Evolutionary conservation across 441 rosid species (phyloP), one percentile per base, ranked within the genome.

Genomic region (Breynia disticha): DNA sequence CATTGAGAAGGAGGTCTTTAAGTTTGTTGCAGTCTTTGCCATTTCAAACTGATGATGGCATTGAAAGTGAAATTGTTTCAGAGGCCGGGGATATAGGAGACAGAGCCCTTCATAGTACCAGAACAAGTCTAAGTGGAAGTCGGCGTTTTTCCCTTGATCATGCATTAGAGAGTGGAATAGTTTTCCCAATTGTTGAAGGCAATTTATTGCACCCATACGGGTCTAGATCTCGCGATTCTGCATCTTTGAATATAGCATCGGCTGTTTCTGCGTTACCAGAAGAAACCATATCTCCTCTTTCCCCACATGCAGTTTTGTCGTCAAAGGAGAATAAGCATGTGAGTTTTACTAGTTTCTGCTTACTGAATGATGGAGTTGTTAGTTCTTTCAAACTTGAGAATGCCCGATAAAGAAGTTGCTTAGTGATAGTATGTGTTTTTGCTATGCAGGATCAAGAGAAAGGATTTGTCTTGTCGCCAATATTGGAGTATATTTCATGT

Each of bases 71-170:
- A 74, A 63, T 50, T 61, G 97, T 79, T 64, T 86, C 97, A 17
- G 86, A 86, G 78, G 95, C 91, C 5, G 97, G 95, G 44, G 97
- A 90, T 73, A 79, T 75, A 49, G 97, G 97, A 19, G 91, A 82
- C 64, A 82, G 87, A 54, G 87, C 79, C 37, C 83, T 90, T 66
- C 71, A 61, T 19, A 68, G 83, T 53, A 68, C 64, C 20, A 72
- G 81, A 69, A 60, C 59, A 57, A 74, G 83, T 48, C 64, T 59
- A 51, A 68, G 70, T 70, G 60, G 81, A 56, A 82, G 84, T 62
- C 17, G 54, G 19, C 72, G 71, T 35, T 63, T 76, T 9, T 80
- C 82, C 48, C 59, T 67, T 50, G 80, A 76, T 61, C 61, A 38
- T 63, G 67, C 63, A 19, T 39, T 67, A 24, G 86, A 84, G 67